Conservation (phyloP, 2,329 filamentous ascomycete genomes). For the Elsinoe necatrix region DNA sequence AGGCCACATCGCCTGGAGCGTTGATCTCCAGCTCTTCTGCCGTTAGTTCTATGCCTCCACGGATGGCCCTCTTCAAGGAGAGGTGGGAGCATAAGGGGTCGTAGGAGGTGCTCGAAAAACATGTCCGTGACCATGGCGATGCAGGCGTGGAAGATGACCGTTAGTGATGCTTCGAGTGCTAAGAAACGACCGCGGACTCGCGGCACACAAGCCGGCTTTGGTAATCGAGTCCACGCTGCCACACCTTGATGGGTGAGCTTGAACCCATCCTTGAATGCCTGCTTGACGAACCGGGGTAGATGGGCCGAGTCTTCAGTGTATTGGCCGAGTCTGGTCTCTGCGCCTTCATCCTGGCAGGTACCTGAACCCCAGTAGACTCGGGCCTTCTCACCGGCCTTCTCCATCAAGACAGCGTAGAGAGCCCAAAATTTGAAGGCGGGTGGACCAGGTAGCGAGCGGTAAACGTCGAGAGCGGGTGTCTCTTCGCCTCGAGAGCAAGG, state of each 20-base stretch:
- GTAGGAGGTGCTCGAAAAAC: not conserved
- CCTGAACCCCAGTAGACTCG: not conserved
- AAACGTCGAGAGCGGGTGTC: too few relatives aligned
- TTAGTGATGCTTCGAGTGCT: constrained; percentile 3
- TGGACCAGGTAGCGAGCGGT: too few relatives aligned
- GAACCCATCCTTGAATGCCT: not conserved
- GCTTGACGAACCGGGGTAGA: not conserved
- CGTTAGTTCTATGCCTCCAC: not conserved
- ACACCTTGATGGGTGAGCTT: not conserved
- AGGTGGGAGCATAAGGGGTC: not conserved
- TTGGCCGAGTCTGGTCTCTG: too few relatives aligned
- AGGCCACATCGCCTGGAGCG: too few relatives aligned
- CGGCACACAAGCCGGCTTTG: not conserved
- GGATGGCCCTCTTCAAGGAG: not conserved
- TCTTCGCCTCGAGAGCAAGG: too few relatives aligned
- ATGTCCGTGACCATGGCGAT: not conserved
- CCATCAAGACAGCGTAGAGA: not conserved
- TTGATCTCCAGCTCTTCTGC: not conserved
- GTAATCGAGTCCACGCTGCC: not conserved
- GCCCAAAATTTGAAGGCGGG: too few relatives aligned
- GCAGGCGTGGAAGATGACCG: too few relatives aligned
- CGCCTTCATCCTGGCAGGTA: not conserved
- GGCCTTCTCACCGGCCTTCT: not conserved
- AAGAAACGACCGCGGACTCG: not conserved
- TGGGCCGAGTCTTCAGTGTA: not conserved